A percentile compares a stretch with the other conserved stretches of the same genome.
Evolutionary conservation across 139 green algal genomes (phyloP).

Genomic region (Spirogloea muscicola): DNA sequence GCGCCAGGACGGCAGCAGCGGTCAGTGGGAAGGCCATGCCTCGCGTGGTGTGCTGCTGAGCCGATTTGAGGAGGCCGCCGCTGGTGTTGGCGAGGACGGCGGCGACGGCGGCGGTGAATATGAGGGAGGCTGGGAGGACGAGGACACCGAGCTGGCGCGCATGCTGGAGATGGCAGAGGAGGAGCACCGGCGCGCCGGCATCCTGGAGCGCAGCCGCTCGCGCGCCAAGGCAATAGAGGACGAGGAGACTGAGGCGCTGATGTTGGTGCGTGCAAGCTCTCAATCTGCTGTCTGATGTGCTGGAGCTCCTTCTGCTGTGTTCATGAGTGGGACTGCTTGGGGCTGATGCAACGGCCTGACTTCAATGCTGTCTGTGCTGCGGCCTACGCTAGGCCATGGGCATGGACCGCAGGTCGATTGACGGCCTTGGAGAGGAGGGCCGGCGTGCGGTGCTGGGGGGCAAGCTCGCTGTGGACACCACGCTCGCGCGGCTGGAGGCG

Average conservation of each 20-base stretch:
- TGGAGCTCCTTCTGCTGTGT: no score
- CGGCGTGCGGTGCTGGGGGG: not conserved
- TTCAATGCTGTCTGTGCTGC: no score
- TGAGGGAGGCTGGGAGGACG: not conserved
- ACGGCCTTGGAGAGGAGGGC: not conserved
- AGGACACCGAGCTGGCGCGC: slow-evolving; percentile 3
- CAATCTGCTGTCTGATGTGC: no score
- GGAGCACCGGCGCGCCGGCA: not conserved
- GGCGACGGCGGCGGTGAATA: not conserved
- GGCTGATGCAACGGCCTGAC: no score
- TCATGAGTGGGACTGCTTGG: no score
- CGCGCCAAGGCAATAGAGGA: slow-evolving; percentile 26
- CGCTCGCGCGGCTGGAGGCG: not conserved
- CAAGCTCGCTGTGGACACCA: not conserved
- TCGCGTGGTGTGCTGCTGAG: no score
- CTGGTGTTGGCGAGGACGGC: no score
- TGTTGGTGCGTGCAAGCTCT: slow-evolving; percentile 35
- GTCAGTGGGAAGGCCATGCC: no score
- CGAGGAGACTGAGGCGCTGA: slow-evolving; percentile 30
- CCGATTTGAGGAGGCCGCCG: no score
- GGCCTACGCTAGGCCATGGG: no score
- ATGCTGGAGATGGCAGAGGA: slow-evolving; percentile 8
- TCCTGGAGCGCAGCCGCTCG: not conserved
- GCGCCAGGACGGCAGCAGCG: no score
- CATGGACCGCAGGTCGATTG: not conserved